Percentiles rank a stretch among this genome's conserved stretches.
These are phyloP conservation scores for Boletus reticuloceps DNA, from an alignment of 768 basidiomycete genomes.

Conservation along the genomic window DNA sequence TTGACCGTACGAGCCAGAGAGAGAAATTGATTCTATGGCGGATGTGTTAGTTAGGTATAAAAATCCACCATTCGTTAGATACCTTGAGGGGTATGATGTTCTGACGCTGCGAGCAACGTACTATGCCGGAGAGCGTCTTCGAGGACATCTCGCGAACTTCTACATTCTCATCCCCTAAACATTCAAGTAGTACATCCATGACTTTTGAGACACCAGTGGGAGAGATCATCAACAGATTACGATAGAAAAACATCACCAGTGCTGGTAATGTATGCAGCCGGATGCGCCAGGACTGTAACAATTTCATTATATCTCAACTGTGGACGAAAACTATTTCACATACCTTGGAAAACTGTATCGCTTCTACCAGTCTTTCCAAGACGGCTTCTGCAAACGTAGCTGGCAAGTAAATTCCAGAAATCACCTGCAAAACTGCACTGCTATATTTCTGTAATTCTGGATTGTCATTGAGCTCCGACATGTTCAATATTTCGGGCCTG, in stretches of 20 bases:
- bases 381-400: slow-evolving; percentile 60
- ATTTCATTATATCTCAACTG: slow-evolving; percentile 10
- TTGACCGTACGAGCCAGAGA: slow-evolving; percentile 55
- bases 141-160: slow-evolving; percentile 93
- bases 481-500: slow-evolving; percentile 84
- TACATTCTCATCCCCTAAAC: slow-evolving; percentile 85
- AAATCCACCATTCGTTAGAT: slow-evolving; percentile 7
- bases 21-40: slow-evolving; percentile 73
- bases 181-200: slow-evolving; percentile 81
- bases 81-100: slow-evolving; percentile 85
- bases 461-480: slow-evolving; percentile 88
- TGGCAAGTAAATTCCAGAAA: slow-evolving; percentile 80
- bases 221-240: slow-evolving; percentile 78
- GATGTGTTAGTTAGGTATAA: slow-evolving; percentile 3
- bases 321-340: slow-evolving; percentile 18
- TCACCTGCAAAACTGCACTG: slow-evolving; percentile 73
- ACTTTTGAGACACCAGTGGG: slow-evolving; percentile 63
- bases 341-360: slow-evolving; percentile 78
- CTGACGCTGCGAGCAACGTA: slow-evolving; percentile 87
- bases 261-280: slow-evolving; percentile 86
- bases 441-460: slow-evolving; percentile 80
- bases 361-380: slow-evolving; percentile 58
- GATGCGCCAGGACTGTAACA: slow-evolving; percentile 80
- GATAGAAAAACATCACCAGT: slow-evolving; percentile 87
- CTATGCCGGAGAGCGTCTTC: slow-evolving; percentile 78